Evolutionary conservation across 2,329 filamentous ascomycete genomes (phyloP), one percentile per base, ranked within the genome.

Genomic region (Helotiales sp.): DNA sequence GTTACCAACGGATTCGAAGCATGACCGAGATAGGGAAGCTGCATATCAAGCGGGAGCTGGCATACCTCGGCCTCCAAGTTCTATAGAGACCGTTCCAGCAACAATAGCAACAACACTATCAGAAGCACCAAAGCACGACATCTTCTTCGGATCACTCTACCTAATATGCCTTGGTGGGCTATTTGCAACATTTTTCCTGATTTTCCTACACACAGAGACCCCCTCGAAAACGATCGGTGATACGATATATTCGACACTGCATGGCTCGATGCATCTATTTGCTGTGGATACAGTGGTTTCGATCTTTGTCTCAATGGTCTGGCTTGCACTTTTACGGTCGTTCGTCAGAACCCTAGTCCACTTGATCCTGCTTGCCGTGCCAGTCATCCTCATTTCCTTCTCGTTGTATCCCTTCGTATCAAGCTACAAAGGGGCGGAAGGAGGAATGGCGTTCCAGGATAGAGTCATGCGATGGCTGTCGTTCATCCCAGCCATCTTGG

Each of bases 211-310:
- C 70, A 98, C 93, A 1, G 85, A 89, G 17, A 78, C 87, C 0
- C 88, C 89, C 5, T 77, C 77, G 53, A 80, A 80, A 54, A 89
- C 89, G 1, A 83, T 96, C 56, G 93, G 93, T 13, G 95, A 99
- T 73, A 97, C 93, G 1, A 91, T 99, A 58, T 99, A 99, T 73
- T 91, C 89, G 13, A 92, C 91, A 4, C 77, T 99, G 33, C 88
- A 90, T 66, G 86, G 87, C 51, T 97, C 93, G 0, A 95, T 96
- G 69, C 88, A 95, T 69, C 87, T 98, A 64, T 85, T 99, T 40
- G 90, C 91, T 1, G 85, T 95, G 52, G 96, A 98, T 74, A 98
- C 95, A 0, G 73, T 98, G 17, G 87, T 97, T n/a, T 89, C 95
- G 0, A 79, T 97, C 36, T 78, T 96, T 33, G 90, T 98, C 19